These are phyloP conservation scores for Phialophora macrospora DNA, from an alignment of 2,329 filamentous ascomycete genomes.

Conservation along the genomic window DNA sequence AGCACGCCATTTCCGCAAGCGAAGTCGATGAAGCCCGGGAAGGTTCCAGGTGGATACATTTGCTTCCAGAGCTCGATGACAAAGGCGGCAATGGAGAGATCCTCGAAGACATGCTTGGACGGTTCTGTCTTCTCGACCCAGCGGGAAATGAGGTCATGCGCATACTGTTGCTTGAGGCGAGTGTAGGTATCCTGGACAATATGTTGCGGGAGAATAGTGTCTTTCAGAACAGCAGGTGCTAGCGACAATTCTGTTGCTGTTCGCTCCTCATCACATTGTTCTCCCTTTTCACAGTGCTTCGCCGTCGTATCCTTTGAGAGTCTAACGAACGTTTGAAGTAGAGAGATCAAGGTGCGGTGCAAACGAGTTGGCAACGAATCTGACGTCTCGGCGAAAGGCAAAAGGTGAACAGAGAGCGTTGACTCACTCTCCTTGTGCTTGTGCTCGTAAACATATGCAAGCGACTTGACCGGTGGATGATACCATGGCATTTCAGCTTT, in stretches of 20 bases:
- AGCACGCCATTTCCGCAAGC: constrained; percentile 94
- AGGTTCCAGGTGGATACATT: constrained; percentile 70
- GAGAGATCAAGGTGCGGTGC: constrained; percentile 47
- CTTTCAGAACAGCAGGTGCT: constrained; percentile 81
- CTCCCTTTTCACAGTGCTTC: not conserved
- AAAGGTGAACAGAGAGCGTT: constrained; percentile 57
- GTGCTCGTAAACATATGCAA: constrained; percentile 68
- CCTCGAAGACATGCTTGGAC: constrained; percentile 92
- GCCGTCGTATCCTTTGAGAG: constrained; percentile 39
- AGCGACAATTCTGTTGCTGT: constrained; percentile 70
- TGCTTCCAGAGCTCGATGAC: constrained; percentile 87
- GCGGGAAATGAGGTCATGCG: constrained; percentile 67
- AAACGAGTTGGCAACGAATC: constrained; percentile 47
- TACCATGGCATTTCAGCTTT: constrained; percentile 78
- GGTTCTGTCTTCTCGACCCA: constrained; percentile 92
- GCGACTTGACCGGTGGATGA: constrained; percentile 74
- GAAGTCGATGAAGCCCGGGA: constrained; percentile 93
- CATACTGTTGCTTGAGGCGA: constrained; percentile 78
- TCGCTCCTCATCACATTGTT: constrained; percentile 65
- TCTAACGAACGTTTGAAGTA: constrained; percentile 47
- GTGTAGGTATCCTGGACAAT: constrained; percentile 82
- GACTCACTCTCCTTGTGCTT: constrained; percentile 39
- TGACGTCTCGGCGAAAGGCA: constrained; percentile 49
- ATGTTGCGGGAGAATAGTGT: constrained; percentile 76
- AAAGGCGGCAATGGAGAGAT: constrained; percentile 87